phyloP scores from a whole-genome alignment of 2,329 filamentous ascomycete genomes.

The Colletotrichum filicis region DNA sequence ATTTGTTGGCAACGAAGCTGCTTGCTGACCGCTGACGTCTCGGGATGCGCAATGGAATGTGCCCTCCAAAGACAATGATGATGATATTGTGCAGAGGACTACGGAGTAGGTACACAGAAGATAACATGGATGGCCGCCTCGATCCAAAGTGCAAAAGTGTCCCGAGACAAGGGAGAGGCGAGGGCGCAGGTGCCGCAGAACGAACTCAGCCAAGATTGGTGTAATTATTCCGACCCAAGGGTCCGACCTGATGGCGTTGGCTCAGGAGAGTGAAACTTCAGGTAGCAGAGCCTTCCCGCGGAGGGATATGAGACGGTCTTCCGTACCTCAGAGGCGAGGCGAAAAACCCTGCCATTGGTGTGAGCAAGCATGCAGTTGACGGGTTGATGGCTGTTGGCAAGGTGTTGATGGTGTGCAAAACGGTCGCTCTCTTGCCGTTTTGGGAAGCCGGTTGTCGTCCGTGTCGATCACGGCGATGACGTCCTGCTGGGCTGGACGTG shows the following conservation, averaged over 20 bases:
- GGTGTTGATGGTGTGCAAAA: not conserved
- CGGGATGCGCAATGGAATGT: not conserved
- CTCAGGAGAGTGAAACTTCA: constrained; percentile 16
- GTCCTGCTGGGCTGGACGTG: constrained; percentile 10
- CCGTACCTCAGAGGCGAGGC: not conserved
- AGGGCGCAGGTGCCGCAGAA: not conserved
- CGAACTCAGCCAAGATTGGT: not conserved
- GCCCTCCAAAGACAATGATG: not conserved
- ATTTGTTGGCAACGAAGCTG: not conserved
- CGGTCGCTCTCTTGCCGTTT: constrained; percentile 29
- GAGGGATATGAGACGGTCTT: constrained; percentile 4
- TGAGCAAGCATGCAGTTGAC: constrained; percentile 1
- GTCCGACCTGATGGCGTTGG: not conserved
- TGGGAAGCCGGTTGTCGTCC: constrained; percentile 28
- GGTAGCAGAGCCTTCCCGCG: not conserved
- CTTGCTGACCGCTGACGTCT: constrained; percentile 11
- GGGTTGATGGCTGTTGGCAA: constrained; percentile 2
- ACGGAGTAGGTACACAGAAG: too few species aligned
- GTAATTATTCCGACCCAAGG: not conserved
- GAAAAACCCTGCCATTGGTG: not conserved
- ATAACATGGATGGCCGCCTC: not conserved
- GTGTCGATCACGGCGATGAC: constrained; percentile 32
- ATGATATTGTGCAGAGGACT: not conserved
- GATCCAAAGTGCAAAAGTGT: not conserved
- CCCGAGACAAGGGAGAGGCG: not conserved